Evolutionary conservation across 129 eudicot genomes (phyloP), one percentile per base, ranked within the genome.

Genomic region (Scalesia atractyloides): DNA sequence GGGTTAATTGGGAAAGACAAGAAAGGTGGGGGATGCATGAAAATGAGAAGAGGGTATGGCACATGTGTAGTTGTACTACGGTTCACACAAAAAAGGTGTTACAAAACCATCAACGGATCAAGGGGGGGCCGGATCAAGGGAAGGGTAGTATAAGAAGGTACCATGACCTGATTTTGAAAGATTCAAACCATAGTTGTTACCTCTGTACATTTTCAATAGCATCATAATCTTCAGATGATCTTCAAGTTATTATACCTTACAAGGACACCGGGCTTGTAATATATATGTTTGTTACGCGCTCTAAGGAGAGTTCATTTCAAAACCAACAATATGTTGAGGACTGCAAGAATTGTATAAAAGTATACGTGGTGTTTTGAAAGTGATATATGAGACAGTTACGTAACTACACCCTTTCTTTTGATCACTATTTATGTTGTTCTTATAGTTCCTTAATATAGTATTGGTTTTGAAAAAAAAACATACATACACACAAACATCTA

Each of bases 161-260:
- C 74, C 49, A 30, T 51, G 48, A 69, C 63, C 16, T 33, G 43
- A 50, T 49, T 14, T 68, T 72, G 76, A 72, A 59, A 15, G 4
- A 57, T 72, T 72, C 76, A 72, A 62, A 72, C 58, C 37, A 26
- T 57, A 60, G 76, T 59, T 72, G 76, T 72, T 72, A 59, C 18
- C 50, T 26, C 47, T 58, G 76, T 59, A 72, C 76, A 20, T 65
- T 65, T 22, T 4, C 36, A 64, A 72, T 72, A 72, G 47, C 68
- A 60, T 59, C 76, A 72, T 59, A 46, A 60, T 72, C 37, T 57
- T 72, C 59, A 72, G 22, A 46, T 46, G 59, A 59, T 60, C 48
- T 59, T 26, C 17, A 59, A 59, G 48, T 60, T 72, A 69, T 33
- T 69, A 49, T 68, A 24, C 69, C 26, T 17, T 41, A 41, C 46